A percentile compares a stretch with the other conserved stretches of the same genome.
phyloP scores from a whole-genome alignment of 2,329 filamentous ascomycete genomes.

The Trichophyton rubrum region DNA sequence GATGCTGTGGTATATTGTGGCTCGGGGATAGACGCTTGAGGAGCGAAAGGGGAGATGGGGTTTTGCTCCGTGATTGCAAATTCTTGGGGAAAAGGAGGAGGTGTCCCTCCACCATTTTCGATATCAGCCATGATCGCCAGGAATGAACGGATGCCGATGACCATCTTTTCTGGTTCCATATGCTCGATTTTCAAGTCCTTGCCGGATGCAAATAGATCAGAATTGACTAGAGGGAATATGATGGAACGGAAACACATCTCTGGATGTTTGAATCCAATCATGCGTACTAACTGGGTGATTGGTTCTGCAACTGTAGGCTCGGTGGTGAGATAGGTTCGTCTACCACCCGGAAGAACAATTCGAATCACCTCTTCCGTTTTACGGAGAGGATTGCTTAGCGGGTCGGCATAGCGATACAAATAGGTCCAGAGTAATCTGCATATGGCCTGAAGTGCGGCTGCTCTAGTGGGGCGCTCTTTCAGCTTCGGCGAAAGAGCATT shows the following conservation, averaged over 20 bases:
- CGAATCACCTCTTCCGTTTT: slow-evolving; percentile 86
- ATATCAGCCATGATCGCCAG: slow-evolving; percentile 85
- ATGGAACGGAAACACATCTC: slow-evolving; percentile 86
- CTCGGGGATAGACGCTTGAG: not conserved
- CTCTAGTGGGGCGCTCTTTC: slow-evolving; percentile 69
- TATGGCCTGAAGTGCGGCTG: slow-evolving; percentile 74
- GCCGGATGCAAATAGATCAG: slow-evolving; percentile 66
- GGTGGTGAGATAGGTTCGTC: slow-evolving; percentile 66
- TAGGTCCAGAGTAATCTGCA: slow-evolving; percentile 91
- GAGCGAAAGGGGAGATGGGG: slow-evolving; percentile 8
- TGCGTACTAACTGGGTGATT: slow-evolving; percentile 81
- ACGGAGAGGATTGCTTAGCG: slow-evolving; percentile 51
- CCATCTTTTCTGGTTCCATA: slow-evolving; percentile 88
- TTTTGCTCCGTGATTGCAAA: slow-evolving; percentile 25
- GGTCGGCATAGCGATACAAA: slow-evolving; percentile 70
- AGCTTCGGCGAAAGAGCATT: slow-evolving; percentile 65
- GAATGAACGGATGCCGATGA: slow-evolving; percentile 93
- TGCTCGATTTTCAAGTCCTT: slow-evolving; percentile 80
- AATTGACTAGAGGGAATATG: slow-evolving; percentile 91
- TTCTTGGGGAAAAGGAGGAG: slow-evolving; percentile 70
- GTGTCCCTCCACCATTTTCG: slow-evolving; percentile 65
- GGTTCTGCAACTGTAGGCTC: slow-evolving; percentile 79
- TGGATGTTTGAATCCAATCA: slow-evolving; percentile 86
- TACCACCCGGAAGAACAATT: slow-evolving; percentile 68
- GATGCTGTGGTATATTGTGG: slow-evolving; percentile 27